A percentile compares a stretch with the other conserved stretches of the same genome.
Evolutionary conservation across 164 flowering plant genomes (phyloP).

Genomic region (Vitis rupestris): DNA sequence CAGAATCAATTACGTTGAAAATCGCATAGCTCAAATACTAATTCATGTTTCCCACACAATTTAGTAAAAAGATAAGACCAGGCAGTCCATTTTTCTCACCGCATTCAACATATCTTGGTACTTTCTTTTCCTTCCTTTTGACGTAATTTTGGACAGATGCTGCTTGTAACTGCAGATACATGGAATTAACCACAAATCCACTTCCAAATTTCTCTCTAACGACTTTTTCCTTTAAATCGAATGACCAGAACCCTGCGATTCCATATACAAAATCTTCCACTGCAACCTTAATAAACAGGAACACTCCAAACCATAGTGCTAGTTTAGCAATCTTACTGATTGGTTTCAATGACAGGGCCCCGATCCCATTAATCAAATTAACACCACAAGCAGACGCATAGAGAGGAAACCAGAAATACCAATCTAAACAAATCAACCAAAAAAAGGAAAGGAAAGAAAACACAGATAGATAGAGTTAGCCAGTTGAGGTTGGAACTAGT

Average conservation of each 20-base stretch:
- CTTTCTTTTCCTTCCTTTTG: slow-evolving; percentile 10
- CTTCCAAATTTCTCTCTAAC: slow-evolving; percentile 79
- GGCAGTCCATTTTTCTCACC: slow-evolving; percentile 27
- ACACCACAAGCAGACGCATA: slow-evolving; percentile 51
- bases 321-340: slow-evolving; percentile 22
- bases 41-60: not conserved
- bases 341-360: slow-evolving; percentile 5
- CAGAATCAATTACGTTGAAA: not conserved
- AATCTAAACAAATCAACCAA: slow-evolving; percentile 37
- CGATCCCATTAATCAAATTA: slow-evolving; percentile 31
- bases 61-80: not conserved
- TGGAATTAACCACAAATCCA: slow-evolving; percentile 58
- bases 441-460: not conserved
- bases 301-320: slow-evolving; percentile 43
- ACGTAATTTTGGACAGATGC: slow-evolving; percentile 5
- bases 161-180: slow-evolving; percentile 51
- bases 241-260: slow-evolving; percentile 50
- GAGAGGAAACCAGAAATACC: slow-evolving; percentile 85
- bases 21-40: not conserved
- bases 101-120: slow-evolving; percentile 20
- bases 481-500: not conserved
- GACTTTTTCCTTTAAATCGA: slow-evolving; percentile 56
- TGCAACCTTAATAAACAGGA: slow-evolving; percentile 56
- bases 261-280: slow-evolving; percentile 36
- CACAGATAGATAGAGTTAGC: not conserved